Evolutionary conservation across 441 rosid genomes (phyloP), one percentile per base, ranked within the genome.

Genomic region (Adansonia madagascariensis): DNA sequence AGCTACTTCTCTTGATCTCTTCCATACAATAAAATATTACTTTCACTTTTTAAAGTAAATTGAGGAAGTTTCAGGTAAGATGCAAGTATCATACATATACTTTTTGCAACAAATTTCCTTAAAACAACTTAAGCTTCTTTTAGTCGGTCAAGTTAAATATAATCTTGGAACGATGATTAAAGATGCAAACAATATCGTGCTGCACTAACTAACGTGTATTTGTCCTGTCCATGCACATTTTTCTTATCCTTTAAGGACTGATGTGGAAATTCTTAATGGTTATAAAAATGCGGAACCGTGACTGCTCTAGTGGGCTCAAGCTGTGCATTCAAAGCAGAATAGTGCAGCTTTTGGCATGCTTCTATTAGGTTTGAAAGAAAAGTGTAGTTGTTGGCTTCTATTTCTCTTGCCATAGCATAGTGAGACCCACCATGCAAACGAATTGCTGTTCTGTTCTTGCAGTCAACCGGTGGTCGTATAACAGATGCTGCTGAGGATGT

Each of bases 161-260:
- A 62, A 56, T 35, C 27, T 66, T 24, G 24, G 7, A 52, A 74
- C n/a, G 53, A 20, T 64, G n/a, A 68, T 57, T n/a, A 20, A 18
- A 61, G 15, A 15, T 24, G 15, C 24, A 15, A 7, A 31, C 8
- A 71, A 17, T 22, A 49, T 31, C n/a, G 0, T 63, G 9, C n/a
- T 17, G 50, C 46, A 10, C 49, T 1, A 41, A 49, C 71, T 64
- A 49, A 75, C n/a, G n/a, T 79, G 35, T 78, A 69, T 68, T 31
- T 15, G 31, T n/a, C 64, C 86, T 80, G 80, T 80, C 68, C 69
- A 91, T 82, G 89, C 93, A 78, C 85, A 89, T 81, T 93, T 93
- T 84, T 89, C 97, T 53, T 95, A 95, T 86, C 99, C 98, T 73
- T 77, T 91, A 83, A 86, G 98, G 75, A 95, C 97, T 27, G 94